Percentiles rank a stretch among this genome's conserved stretches.
Evolutionary conservation across 2,329 filamentous ascomycete species (phyloP).

Genomic region (Fusarium mangiferae): DNA sequence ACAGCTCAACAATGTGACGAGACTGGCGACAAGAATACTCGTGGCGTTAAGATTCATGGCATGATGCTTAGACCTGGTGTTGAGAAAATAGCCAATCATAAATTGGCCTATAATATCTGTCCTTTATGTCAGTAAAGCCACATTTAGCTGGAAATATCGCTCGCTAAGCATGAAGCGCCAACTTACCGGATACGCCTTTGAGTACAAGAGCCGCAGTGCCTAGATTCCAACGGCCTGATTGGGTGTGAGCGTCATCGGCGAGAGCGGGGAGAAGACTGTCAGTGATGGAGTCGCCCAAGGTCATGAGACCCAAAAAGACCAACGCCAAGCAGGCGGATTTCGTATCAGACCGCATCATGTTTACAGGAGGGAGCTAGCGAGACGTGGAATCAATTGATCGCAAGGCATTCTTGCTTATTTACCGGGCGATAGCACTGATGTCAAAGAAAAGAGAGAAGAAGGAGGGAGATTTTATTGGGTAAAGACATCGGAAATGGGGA

Average conservation of each 20-base stretch:
- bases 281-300: not conserved
- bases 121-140: not conserved
- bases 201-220: not conserved
- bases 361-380: not conserved
- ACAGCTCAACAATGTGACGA: not conserved
- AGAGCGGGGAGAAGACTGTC: not conserved
- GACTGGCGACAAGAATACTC: not conserved
- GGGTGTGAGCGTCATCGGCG: not conserved
- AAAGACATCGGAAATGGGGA: rapidly evolving
- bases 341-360: not conserved
- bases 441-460: not conserved
- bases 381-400: not conserved
- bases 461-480: rapidly evolving
- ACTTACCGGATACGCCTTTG: not conserved
- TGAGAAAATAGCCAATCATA: not conserved
- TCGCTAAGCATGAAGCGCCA: too few relatives aligned
- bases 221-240: not conserved
- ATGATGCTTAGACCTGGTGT: not conserved
- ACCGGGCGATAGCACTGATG: not conserved
- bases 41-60: not conserved
- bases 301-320: not conserved
- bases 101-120: not conserved
- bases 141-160: too few relatives aligned
- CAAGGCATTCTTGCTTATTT: not conserved
- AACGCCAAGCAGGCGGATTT: not conserved